phyloP scores from a whole-genome alignment of 768 basidiomycete genomes.

The Trametes villosa region DNA sequence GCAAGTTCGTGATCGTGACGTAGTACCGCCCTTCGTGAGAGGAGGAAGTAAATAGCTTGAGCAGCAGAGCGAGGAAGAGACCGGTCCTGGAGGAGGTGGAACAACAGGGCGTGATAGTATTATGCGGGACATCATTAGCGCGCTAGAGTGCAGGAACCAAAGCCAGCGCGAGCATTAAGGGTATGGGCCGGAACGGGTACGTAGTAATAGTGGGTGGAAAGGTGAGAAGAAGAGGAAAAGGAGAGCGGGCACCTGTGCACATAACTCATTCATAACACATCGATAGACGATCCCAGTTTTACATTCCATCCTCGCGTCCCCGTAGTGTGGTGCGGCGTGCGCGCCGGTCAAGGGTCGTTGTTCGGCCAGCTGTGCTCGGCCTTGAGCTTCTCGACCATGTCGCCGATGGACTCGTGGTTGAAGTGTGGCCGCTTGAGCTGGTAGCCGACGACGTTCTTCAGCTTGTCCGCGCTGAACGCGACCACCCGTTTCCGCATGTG shows the following conservation, averaged over 20 bases:
- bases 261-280: constrained; percentile 28
- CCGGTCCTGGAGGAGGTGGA: not conserved
- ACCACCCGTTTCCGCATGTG: constrained; percentile 70
- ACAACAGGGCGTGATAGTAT: constrained; percentile 16
- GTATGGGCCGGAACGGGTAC: constrained; percentile 10
- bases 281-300: constrained; percentile 21
- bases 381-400: constrained; percentile 82
- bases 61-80: not conserved
- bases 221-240: not conserved
- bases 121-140: constrained; percentile 20
- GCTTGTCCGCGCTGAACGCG: constrained; percentile 70
- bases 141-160: constrained; percentile 4
- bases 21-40: not conserved
- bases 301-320: constrained; percentile 22
- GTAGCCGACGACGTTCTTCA: constrained; percentile 76
- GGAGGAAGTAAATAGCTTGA: not conserved
- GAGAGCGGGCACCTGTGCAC: constrained; percentile 10
- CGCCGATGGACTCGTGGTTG: constrained; percentile 60
- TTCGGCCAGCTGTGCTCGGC: constrained; percentile 60
- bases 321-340: not conserved
- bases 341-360: constrained; percentile 23
- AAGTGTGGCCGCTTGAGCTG: constrained; percentile 65
- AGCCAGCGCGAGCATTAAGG: constrained; percentile 17
- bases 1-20: constrained; percentile 11
- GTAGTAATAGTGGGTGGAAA: constrained; percentile 4